Percentiles rank a stretch among this genome's conserved stretches.
phyloP scores from a whole-genome alignment of 169 alveolate genomes.

The Eimeria maxima region DNA sequence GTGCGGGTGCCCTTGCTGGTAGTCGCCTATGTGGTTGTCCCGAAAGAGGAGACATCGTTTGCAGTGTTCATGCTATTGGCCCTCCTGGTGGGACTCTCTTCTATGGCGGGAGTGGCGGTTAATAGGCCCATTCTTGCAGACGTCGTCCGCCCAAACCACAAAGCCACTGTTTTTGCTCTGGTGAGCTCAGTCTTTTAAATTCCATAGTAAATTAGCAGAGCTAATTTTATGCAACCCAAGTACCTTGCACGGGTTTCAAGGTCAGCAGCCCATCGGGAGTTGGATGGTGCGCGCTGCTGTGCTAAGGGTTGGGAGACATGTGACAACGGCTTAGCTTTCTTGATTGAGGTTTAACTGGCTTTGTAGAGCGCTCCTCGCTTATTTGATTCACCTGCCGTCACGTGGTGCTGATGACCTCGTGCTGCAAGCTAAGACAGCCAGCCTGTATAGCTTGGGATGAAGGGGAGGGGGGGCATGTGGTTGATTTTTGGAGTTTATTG shows the following conservation, averaged over 20 bases:
- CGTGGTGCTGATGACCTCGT: too few species aligned
- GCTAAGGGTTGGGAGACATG: too few species aligned
- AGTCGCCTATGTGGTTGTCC: conserved; percentile 88
- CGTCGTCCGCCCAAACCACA: conserved; percentile 93
- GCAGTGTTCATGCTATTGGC: conserved; percentile 85
- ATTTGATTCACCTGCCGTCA: too few species aligned
- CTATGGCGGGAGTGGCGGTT: conserved; percentile 95
- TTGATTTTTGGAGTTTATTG: not conserved
- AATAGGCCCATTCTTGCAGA: conserved; percentile 94
- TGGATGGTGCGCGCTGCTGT: too few species aligned
- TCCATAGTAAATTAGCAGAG: not conserved
- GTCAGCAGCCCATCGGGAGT: not conserved
- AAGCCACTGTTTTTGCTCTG: conserved; percentile 93
- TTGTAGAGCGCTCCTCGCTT: too few species aligned
- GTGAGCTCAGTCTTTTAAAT: conserved; percentile 78
- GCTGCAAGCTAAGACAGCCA: too few species aligned
- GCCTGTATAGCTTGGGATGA: too few species aligned
- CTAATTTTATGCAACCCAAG: not conserved
- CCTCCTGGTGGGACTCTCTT: conserved; percentile 91
- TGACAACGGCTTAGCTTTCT: not conserved
- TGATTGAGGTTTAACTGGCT: too few species aligned
- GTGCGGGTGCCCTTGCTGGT: conserved; percentile 88
- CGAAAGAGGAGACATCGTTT: conserved; percentile 84
- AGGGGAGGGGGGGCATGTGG: too few species aligned
- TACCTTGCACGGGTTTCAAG: not conserved